Base-by-base conservation (phyloP, 148 eudicot species). In the Nepenthes mirabilis region DNA sequence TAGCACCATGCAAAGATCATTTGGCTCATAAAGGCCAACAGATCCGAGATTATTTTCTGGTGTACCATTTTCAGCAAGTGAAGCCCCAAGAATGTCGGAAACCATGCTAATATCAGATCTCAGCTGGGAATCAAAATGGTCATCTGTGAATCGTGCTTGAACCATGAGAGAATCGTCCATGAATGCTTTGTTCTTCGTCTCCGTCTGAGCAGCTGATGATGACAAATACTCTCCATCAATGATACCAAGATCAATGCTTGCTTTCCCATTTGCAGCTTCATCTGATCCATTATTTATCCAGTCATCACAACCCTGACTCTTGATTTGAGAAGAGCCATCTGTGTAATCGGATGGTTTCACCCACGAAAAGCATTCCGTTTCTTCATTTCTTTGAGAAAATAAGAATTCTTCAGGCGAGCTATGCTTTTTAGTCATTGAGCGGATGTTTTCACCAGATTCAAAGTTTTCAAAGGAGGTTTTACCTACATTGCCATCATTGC, bases 161-260 rank as follows among this genome's bases (percentile, higher is more conserved):
- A 86, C 72, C 83, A 86, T 81, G 64, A 83, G 68, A 61, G 96
- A 86, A 66, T 89, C 87, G 63, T 89, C 93, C 57, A 72, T 34
- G 59, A 68, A 43, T 55, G 75, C 83, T 75, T 70, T 79, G 57
- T 60, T 83, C 43, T 47, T 71, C 69, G 62, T 72, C 62, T 58
- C 80, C 48, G n/a, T 36, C 47, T 52, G 67, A 53, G 61, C 72
- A 60, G 37, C 13, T n/a, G 65, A 65, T 43, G 74, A 64, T 49
- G 64, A 14, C 45, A 67, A 63, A 59, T 69, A 71, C 49, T 79
- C 80, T n/a, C 75, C 88, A 68, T 68, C 73, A 65, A 75, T 69
- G 33, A 71, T 74, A 61, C 63, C 59, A 33, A 49, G 64, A 51
- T 63, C 77, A 59, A 52, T 56, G 40, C 70, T 60, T 64, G 48